These are phyloP conservation scores for Ceratocystis cubensis DNA, from an alignment of 2,329 filamentous ascomycete genomes.

Conservation along the genomic window DNA sequence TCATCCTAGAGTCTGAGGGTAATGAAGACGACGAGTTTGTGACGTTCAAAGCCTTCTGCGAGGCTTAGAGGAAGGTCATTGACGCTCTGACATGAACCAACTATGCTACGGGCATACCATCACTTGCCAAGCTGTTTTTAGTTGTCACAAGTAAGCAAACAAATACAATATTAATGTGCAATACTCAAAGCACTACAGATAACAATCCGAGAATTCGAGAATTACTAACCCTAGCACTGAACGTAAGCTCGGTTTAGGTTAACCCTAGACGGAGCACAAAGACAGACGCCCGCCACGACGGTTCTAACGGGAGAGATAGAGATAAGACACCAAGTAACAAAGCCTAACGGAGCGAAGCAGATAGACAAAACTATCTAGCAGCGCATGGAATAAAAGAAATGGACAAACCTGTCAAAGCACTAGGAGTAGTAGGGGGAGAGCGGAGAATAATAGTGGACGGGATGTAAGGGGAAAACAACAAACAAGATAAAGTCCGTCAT, in stretches of 20 bases:
- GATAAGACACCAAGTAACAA: too few relatives aligned
- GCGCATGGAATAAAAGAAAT: neutral
- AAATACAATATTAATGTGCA: slow-evolving; percentile 4
- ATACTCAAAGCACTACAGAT: neutral
- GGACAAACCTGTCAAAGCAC: neutral
- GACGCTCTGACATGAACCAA: too few relatives aligned
- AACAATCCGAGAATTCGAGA: neutral
- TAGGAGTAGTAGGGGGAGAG: neutral
- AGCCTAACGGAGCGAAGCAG: too few relatives aligned
- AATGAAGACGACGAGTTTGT: slow-evolving; percentile 57
- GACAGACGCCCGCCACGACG: neutral
- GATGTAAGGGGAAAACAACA: neutral
- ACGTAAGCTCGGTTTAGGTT: neutral
- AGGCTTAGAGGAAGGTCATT: slow-evolving; percentile 32
- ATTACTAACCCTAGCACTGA: neutral
- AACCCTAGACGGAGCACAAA: neutral
- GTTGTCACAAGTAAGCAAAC: slow-evolving; percentile 9
- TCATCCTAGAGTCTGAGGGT: slow-evolving; percentile 57
- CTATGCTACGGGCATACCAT: too few relatives aligned
- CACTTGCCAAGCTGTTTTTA: too few relatives aligned
- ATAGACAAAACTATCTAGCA: too few relatives aligned
- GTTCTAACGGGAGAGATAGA: too few relatives aligned
- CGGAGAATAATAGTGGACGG: slow-evolving; percentile 1
- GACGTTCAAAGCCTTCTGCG: slow-evolving; percentile 89
- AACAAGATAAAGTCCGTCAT: neutral